Conservation (phyloP, 768 basidiomycete species). For the Boletus subparvulus region DNA sequence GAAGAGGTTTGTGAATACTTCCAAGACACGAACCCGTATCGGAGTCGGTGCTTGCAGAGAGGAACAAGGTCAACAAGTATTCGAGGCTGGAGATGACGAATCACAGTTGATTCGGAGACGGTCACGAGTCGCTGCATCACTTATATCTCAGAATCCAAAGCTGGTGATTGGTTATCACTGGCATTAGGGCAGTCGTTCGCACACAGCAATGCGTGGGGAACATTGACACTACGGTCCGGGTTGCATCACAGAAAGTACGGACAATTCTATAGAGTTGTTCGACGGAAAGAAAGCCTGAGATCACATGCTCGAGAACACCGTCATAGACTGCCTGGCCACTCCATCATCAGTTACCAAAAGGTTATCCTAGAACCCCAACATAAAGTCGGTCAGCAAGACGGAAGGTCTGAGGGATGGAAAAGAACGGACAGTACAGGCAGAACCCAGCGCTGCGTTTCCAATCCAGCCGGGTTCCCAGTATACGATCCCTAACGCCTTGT, state of each 20-base stretch:
- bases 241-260: too few species aligned
- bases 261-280: background rate
- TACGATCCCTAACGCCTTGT: constrained; percentile 12
- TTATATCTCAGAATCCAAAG: background rate
- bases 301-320: background rate
- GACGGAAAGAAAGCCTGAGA: background rate
- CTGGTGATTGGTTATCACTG: background rate
- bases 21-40: background rate
- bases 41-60: background rate
- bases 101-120: background rate
- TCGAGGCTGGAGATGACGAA: background rate
- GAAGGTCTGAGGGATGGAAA: background rate
- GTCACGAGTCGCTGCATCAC: constrained; percentile 4
- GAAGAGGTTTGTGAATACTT: background rate
- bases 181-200: background rate
- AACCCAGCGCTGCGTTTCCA: constrained; percentile 3
- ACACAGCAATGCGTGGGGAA: too few species aligned
- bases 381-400: background rate
- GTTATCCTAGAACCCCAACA: background rate
- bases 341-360: constrained; percentile 8
- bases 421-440: constrained; percentile 11
- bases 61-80: background rate
- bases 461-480: constrained; percentile 14
- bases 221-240: background rate
- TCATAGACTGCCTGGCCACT: constrained; percentile 7